Evolutionary conservation across 1,284 basidiomycete genomes (phyloP), one percentile per base, ranked within the genome.

Genomic region (Fomes fomentarius): DNA sequence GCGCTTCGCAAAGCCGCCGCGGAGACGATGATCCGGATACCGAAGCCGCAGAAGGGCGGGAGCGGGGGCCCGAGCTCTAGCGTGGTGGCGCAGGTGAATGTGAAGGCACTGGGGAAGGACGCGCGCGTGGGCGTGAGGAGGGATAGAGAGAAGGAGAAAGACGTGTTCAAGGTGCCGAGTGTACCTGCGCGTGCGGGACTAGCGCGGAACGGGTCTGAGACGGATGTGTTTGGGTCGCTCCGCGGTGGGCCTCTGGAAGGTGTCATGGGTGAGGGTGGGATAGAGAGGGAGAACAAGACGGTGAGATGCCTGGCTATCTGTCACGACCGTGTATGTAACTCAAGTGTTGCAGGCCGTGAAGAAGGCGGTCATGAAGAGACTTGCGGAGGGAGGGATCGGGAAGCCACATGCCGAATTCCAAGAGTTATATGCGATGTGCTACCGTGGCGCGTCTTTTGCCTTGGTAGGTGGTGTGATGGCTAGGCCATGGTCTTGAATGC

Each of bases 391-490:
- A 55, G 78, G 77, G 1, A 72, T 89, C 30, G 66, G 75, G 11
- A 87, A 84, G 63, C 69, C 76, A 1, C 80, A 89, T 60, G 64
- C 77, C 0, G 85, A 87, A 39, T 89, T 85, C 67, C 66, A 67
- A 47, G 70, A 71, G 11, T 33, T 72, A 1, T 74, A 64, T 56
- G 63, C 66, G 34, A 63, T 62, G 31, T 63, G 66, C 8, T 74
- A 74, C 41, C 64, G 65, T 5, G 72, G 72, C 4, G 61, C 65
- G 7, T 66, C 63, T 14, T 71, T 72, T 54, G 71, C 72, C 21
- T 35, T 74, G 56, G 72, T 73, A 24, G 9, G 70, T 60, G 10
- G 4, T 31, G 21, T 22, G 22, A 19, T 8, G 11, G 14, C 17
- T 8, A 47, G 40, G 31, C 14, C 44, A 40, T 28, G 51, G 45